phyloP scores from a whole-genome alignment of 148 eudicot genomes.

The Bassia scoparia region DNA sequence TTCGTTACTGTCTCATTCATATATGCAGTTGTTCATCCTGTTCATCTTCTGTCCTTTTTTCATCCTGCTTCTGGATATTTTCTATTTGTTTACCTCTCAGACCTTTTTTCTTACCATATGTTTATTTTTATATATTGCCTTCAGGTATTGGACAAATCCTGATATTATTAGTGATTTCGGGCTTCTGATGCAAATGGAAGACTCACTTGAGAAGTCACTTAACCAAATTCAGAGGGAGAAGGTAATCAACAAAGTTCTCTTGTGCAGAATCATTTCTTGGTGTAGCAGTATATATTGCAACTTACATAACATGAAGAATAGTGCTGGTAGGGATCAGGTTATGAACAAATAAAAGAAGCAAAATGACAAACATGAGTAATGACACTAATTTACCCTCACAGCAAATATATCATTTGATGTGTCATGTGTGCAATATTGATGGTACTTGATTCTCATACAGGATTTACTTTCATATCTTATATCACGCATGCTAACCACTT shows the following conservation, averaged over 20 bases:
- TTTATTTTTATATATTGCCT: constrained; percentile 15
- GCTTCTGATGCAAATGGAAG: constrained; percentile 44
- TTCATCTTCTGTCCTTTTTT: neutral
- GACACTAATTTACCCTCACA: neutral
- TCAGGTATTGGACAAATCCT: constrained; percentile 42
- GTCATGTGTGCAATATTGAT: neutral
- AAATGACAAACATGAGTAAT: neutral
- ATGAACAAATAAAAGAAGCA: neutral
- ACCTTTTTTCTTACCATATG: neutral
- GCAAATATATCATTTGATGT: neutral
- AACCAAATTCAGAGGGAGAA: constrained; percentile 36
- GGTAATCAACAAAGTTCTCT: constrained; percentile 32
- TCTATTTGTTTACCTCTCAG: neutral
- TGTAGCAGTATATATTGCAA: too few species aligned
- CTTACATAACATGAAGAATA: too few species aligned
- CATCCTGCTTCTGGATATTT: neutral
- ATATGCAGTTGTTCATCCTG: neutral
- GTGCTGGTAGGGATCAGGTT: too few species aligned
- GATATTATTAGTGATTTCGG: constrained; percentile 37
- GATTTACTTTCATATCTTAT: too few species aligned
- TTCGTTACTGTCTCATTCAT: neutral
- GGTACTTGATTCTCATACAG: too few species aligned
- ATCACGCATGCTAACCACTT: neutral
- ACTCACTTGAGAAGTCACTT: constrained; percentile 38
- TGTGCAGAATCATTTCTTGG: neutral